Percentiles rank a stretch among this genome's conserved stretches.
Evolutionary conservation across 306 rosid genomes (phyloP).

Genomic region (Quercus dentata): DNA sequence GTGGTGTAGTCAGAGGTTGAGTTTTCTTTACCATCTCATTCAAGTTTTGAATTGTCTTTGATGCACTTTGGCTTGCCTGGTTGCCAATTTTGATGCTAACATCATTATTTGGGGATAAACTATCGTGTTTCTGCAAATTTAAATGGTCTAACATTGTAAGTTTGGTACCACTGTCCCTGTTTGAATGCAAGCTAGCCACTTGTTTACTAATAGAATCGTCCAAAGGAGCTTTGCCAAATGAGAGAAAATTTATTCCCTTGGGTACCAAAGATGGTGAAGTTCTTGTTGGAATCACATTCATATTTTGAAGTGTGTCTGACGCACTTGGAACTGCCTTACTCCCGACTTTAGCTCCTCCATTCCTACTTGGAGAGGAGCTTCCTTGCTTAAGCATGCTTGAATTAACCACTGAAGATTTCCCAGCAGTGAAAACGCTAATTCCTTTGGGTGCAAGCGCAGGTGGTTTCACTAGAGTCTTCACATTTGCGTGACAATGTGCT

Average conservation of each 20-base stretch:
- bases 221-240: constrained; percentile 52
- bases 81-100: constrained; percentile 15
- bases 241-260: constrained; percentile 64
- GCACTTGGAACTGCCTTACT: constrained; percentile 16
- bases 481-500: constrained; percentile 21
- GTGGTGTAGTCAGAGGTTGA: constrained; percentile 20
- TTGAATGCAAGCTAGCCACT: constrained; percentile 24
- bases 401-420: constrained; percentile 25
- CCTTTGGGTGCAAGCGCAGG: constrained; percentile 42
- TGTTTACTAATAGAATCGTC: constrained; percentile 31
- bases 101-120: constrained; percentile 18
- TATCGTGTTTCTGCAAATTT: constrained; percentile 13
- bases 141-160: constrained; percentile 13
- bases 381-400: constrained; percentile 31
- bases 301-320: constrained; percentile 20
- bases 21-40: constrained; percentile 22
- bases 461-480: constrained; percentile 24
- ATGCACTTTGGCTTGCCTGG: constrained; percentile 20
- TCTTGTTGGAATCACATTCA: constrained; percentile 26
- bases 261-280: constrained; percentile 36
- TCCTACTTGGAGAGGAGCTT: constrained; percentile 23
- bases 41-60: constrained; percentile 25
- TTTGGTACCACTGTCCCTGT: constrained; percentile 20
- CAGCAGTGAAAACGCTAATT: constrained; percentile 46
- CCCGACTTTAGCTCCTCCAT: constrained; percentile 25